Percentiles rank a stretch among this genome's conserved stretches.
Conservation (phyloP, 495 filamentous ascomycete species). For the Mycothermus thermophilus region DNA sequence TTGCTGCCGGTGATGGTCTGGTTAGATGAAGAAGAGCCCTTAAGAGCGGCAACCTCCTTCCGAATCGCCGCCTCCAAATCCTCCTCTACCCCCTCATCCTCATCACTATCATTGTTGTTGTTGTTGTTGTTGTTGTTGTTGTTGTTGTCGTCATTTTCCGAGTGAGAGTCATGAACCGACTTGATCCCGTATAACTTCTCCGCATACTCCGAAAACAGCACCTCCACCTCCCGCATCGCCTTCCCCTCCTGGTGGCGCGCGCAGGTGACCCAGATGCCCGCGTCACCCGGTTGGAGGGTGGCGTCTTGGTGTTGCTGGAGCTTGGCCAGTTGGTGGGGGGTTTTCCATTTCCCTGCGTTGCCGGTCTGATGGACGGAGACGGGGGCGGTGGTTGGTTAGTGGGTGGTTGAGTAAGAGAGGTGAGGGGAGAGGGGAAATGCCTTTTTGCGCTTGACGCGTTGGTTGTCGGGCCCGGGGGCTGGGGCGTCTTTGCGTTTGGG, state of each 20-base stretch:
- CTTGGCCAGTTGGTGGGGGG: conserved; percentile 37
- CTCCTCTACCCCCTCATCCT: conserved; percentile 28
- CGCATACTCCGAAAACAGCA: conserved; percentile 59
- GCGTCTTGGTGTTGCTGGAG: conserved; percentile 16
- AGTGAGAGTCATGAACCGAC: conserved; percentile 12
- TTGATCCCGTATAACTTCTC: conserved; percentile 44
- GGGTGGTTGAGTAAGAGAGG: background rate
- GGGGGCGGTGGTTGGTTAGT: too few relatives aligned
- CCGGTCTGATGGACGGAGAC: too few relatives aligned
- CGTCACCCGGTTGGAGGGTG: conserved; percentile 57
- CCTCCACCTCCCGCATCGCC: conserved; percentile 56
- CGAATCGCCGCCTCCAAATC: conserved; percentile 78
- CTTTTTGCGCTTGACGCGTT: conserved; percentile 21
- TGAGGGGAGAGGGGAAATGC: conserved; percentile 3
- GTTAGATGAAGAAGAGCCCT: conserved; percentile 8
- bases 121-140: background rate
- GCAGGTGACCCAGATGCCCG: conserved; percentile 83
- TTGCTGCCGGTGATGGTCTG: background rate
- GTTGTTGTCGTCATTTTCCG: conserved; percentile 18
- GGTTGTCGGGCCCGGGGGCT: conserved; percentile 3
- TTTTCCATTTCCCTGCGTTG: conserved; percentile 41
- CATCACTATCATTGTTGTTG: background rate
- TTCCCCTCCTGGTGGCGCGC: conserved; percentile 65
- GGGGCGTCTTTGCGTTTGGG: conserved; percentile 19
- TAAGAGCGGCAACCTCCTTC: conserved; percentile 58